phyloP scores from a whole-genome alignment of 1,284 basidiomycete genomes.

The Ceratobasidium theobromae region DNA sequence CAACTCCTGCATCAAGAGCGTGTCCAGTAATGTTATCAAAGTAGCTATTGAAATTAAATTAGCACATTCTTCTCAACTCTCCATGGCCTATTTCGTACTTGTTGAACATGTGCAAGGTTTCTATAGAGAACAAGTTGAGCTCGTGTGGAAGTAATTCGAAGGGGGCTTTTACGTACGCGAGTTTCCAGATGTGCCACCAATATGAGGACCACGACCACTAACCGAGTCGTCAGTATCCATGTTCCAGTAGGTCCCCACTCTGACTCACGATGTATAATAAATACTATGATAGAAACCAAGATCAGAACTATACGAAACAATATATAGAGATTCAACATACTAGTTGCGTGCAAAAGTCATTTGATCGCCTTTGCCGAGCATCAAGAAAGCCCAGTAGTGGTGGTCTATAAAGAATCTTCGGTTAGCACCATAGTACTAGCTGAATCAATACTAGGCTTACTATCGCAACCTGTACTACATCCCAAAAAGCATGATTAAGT shows the following conservation, averaged over 20 bases:
- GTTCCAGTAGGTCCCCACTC: background rate
- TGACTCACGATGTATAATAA: background rate
- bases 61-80: background rate
- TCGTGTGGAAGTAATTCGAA: background rate
- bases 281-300: background rate
- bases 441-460: background rate
- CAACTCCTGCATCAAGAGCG: conserved; percentile 18
- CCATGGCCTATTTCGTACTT: background rate
- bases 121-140: background rate
- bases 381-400: background rate
- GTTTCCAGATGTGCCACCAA: conserved; percentile 14
- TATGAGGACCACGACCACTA: background rate
- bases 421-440: background rate
- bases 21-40: conserved; percentile 13
- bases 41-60: background rate
- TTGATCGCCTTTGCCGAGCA: conserved; percentile 1
- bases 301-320: background rate
- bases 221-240: background rate
- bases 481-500: background rate
- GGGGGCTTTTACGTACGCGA: background rate
- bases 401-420: background rate
- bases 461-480: background rate
- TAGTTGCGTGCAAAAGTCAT: conserved; percentile 13
- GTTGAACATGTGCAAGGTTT: conserved; percentile 17
- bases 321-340: background rate